Evolutionary conservation across 1,139 yeast genomes (phyloP).

Genomic region (Yamadazyma conglobata): DNA sequence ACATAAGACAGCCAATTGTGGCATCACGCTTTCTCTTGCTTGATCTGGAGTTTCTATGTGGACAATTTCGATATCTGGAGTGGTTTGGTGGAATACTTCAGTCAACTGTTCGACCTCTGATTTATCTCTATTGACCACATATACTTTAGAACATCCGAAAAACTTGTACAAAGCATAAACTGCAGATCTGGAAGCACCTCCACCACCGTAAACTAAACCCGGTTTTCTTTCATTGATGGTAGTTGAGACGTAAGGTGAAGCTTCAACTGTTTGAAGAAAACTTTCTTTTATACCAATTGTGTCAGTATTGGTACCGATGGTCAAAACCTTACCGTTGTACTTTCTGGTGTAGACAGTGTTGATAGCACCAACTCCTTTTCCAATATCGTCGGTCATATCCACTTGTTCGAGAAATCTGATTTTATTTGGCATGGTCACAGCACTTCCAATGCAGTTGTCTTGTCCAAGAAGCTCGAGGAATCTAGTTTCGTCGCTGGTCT

Average conservation of each 20-base stretch:
- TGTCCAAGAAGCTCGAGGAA: slow-evolving; percentile 12
- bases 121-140: slow-evolving; percentile 24
- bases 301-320: slow-evolving; percentile 29
- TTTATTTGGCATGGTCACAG: slow-evolving; percentile 30
- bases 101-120: slow-evolving; percentile 21
- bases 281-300: slow-evolving; percentile 27
- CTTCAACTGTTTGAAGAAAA: slow-evolving; percentile 16
- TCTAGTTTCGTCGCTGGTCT: slow-evolving; percentile 9
- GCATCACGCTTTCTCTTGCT: slow-evolving; percentile 16
- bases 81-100: slow-evolving; percentile 16
- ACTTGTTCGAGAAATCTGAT: slow-evolving; percentile 21
- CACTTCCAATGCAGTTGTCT: slow-evolving; percentile 21
- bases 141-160: slow-evolving; percentile 21
- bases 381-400: slow-evolving; percentile 22
- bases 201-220: slow-evolving; percentile 31
- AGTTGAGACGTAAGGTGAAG: slow-evolving; percentile 5
- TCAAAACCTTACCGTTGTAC: slow-evolving; percentile 7
- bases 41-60: slow-evolving; percentile 21
- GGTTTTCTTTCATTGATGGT: slow-evolving; percentile 13
- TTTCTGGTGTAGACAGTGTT: slow-evolving; percentile 26
- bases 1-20: slow-evolving; percentile 21
- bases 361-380: slow-evolving; percentile 26
- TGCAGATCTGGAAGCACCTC: slow-evolving; percentile 32
- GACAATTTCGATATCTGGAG: slow-evolving; percentile 20
- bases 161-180: slow-evolving; percentile 24